These are phyloP conservation scores for Xylariomycetidae sp. DNA, from an alignment of 2,329 filamentous ascomycete species.

Conservation along the genomic window DNA sequence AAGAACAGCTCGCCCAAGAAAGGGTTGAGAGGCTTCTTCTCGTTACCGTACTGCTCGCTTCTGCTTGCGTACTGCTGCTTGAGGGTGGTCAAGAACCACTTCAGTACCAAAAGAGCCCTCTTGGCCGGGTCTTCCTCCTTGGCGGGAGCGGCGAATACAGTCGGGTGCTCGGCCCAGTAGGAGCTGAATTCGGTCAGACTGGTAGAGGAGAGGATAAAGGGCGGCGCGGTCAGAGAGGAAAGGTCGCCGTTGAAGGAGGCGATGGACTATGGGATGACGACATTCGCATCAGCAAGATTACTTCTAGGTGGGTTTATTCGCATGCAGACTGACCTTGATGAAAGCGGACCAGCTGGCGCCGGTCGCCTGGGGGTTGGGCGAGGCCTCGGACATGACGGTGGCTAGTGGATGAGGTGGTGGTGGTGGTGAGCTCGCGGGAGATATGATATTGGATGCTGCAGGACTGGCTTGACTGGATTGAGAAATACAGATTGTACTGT, in stretches of 20 bases:
- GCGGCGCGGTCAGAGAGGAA: slow-evolving; percentile 45
- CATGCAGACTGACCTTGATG: slow-evolving; percentile 26
- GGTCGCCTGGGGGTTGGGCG: slow-evolving; percentile 23
- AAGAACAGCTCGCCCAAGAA: slow-evolving; percentile 47
- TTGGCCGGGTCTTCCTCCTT: slow-evolving; percentile 36
- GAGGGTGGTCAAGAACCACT: slow-evolving; percentile 41
- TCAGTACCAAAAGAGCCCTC: slow-evolving; percentile 39
- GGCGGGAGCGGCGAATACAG: slow-evolving; percentile 41
- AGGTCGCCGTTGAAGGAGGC: slow-evolving; percentile 41
- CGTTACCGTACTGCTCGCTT: slow-evolving; percentile 37
- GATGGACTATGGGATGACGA: slow-evolving; percentile 21
- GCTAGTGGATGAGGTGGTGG: no score
- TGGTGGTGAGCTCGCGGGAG: no score
- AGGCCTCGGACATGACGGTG: slow-evolving; percentile 18
- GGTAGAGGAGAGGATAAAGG: slow-evolving; percentile 42
- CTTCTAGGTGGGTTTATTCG: no score
- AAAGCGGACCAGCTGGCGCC: slow-evolving; percentile 28
- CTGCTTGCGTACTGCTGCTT: slow-evolving; percentile 42
- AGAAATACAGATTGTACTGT: no score
- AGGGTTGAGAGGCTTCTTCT: slow-evolving; percentile 48
- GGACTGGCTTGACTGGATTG: no score
- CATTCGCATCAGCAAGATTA: no score
- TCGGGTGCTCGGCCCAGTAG: slow-evolving; percentile 44
- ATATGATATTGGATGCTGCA: no score
- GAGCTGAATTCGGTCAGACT: slow-evolving; percentile 43